A percentile compares a stretch with the other conserved stretches of the same genome.
Evolutionary conservation across 2,329 filamentous ascomycete species (phyloP).

Genomic region (Colletotrichum eleusines): DNA sequence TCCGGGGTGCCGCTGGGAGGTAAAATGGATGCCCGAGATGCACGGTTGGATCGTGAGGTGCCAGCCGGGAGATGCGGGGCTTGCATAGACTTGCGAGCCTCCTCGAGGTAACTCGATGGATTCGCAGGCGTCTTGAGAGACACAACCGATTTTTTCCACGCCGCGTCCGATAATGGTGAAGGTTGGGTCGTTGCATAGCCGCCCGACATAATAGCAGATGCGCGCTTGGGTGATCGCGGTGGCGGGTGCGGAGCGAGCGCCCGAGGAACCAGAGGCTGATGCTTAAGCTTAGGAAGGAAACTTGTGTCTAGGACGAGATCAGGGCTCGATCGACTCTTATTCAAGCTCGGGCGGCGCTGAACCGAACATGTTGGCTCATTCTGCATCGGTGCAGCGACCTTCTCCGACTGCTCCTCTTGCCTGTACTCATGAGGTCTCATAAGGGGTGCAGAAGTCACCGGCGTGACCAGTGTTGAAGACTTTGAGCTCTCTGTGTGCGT

Average conservation of each 20-base stretch:
- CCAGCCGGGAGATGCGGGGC: neutral
- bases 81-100: conserved; percentile 37
- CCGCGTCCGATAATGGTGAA: conserved; percentile 7
- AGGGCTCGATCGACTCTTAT: conserved; percentile 46
- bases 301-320: conserved; percentile 44
- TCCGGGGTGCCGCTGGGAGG: conserved; percentile 45
- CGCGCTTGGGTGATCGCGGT: conserved; percentile 44
- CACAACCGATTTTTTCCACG: conserved; percentile 17
- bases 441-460: conserved; percentile 20
- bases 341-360: conserved; percentile 39
- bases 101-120: conserved; percentile 34
- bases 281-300: conserved; percentile 54
- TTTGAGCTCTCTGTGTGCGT: conserved; percentile 21
- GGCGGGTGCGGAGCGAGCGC: conserved; percentile 33
- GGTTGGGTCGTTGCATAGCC: conserved; percentile 36
- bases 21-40: conserved; percentile 30
- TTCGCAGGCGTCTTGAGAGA: conserved; percentile 24
- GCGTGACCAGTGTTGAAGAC: conserved; percentile 19
- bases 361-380: conserved; percentile 8
- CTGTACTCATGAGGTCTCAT: conserved; percentile 20
- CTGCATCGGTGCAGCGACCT: neutral
- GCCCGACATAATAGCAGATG: conserved; percentile 22
- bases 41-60: conserved; percentile 24
- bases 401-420: neutral
- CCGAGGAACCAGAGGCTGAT: conserved; percentile 52